phyloP scores from a whole-genome alignment of 2,329 filamentous ascomycete genomes.

The Fusarium concolor region DNA sequence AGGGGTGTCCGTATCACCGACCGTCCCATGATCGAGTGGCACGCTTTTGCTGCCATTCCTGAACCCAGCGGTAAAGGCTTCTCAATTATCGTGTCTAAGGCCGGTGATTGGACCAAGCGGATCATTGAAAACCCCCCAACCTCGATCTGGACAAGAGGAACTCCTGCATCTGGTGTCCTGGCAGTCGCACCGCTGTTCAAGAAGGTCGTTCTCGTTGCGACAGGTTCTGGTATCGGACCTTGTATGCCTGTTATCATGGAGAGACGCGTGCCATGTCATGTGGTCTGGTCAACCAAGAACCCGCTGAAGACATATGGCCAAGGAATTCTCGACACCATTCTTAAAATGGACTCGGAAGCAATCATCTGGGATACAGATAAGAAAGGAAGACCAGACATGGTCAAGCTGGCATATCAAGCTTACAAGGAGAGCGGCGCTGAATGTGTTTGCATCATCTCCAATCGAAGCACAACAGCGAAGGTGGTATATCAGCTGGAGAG shows the following conservation, averaged over 20 bases:
- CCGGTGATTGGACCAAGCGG: conserved; percentile 75
- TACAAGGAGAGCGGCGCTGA: conserved; percentile 66
- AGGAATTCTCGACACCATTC: conserved; percentile 27
- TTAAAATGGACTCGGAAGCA: conserved; percentile 23
- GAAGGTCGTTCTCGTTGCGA: conserved; percentile 36
- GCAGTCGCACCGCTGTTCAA: conserved; percentile 36
- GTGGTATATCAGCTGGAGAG: conserved; percentile 73
- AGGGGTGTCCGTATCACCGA: conserved; percentile 64
- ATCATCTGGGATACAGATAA: conserved; percentile 65
- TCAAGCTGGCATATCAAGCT: conserved; percentile 57
- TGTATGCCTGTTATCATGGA: conserved; percentile 37
- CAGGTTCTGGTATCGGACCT: conserved; percentile 36
- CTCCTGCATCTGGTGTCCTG: conserved; percentile 64
- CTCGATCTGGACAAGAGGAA: conserved; percentile 71
- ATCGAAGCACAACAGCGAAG: conserved; percentile 68
- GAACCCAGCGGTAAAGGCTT: conserved; percentile 63
- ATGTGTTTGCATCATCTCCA: conserved; percentile 76
- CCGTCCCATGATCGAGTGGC: conserved; percentile 72
- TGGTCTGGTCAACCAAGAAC: conserved; percentile 39
- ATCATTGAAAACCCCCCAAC: conserved; percentile 69
- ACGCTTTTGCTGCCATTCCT: conserved; percentile 76
- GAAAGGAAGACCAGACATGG: conserved; percentile 64
- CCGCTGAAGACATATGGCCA: conserved; percentile 31
- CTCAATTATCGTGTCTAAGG: conserved; percentile 73
- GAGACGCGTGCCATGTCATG: conserved; percentile 30